Percentiles rank a stretch among this genome's conserved stretches.
phyloP scores from a whole-genome alignment of 2,329 filamentous ascomycete genomes.

The Microdochium nivale region DNA sequence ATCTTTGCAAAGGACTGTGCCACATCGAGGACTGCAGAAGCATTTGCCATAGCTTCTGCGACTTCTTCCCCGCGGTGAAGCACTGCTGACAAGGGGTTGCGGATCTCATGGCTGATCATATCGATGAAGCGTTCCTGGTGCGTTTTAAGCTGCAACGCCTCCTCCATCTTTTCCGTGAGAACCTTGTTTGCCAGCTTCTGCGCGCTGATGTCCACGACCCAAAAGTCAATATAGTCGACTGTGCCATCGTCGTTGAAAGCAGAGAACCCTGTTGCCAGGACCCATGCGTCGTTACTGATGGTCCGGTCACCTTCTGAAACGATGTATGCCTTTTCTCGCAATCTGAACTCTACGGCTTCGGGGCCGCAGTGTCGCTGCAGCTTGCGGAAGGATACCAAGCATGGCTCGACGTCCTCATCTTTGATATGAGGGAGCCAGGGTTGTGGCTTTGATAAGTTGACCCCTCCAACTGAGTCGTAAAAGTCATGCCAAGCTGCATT shows the following conservation, averaged over 20 bases:
- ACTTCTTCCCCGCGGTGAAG: conserved; percentile 19
- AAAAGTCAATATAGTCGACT: conserved; percentile 17
- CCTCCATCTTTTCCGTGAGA: conserved; percentile 16
- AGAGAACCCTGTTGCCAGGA: conserved; percentile 14
- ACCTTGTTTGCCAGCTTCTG: conserved; percentile 17
- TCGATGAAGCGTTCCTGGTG: conserved; percentile 20
- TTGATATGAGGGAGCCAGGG: conserved; percentile 14
- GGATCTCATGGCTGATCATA: conserved; percentile 20
- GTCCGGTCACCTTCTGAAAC: conserved; percentile 12
- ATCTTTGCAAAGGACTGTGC: neutral
- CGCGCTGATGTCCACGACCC: conserved; percentile 17
- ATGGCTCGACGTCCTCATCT: conserved; percentile 8
- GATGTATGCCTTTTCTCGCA: conserved; percentile 12
- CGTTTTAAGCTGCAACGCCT: conserved; percentile 14
- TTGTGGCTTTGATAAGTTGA: conserved; percentile 5
- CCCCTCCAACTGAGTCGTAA: conserved; percentile 9
- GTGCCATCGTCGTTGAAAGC: conserved; percentile 13
- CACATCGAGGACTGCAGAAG: conserved; percentile 3
- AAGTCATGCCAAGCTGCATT: conserved; percentile 15
- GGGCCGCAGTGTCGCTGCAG: conserved; percentile 7
- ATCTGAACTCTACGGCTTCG: conserved; percentile 12
- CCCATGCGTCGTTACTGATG: conserved; percentile 11
- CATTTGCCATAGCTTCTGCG: conserved; percentile 13
- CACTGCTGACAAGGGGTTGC: conserved; percentile 17
- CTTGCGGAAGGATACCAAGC: conserved; percentile 9